These are phyloP conservation scores for Nevesoporus exiguus DNA, from an alignment of 768 basidiomycete species.

Conservation along the genomic window DNA sequence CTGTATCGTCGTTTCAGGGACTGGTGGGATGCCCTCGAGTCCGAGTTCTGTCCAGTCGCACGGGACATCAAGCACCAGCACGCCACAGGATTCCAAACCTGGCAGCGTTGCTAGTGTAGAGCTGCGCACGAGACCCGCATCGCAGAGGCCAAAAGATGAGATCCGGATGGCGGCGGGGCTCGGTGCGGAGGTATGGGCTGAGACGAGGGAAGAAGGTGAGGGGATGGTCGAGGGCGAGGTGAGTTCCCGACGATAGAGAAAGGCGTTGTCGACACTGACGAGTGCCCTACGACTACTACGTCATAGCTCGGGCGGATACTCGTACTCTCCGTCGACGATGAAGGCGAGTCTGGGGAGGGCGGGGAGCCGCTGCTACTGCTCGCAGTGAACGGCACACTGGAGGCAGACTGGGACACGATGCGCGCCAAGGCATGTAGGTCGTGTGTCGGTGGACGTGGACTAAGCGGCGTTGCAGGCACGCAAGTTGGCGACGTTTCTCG, in stretches of 20 bases:
- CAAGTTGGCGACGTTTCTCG: constrained; percentile 32
- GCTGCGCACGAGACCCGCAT: neutral
- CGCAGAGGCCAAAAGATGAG: constrained; percentile 60
- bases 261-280: neutral
- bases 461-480: constrained; percentile 24
- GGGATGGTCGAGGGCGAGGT: constrained; percentile 83
- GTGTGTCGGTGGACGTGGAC: neutral
- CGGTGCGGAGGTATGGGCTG: constrained; percentile 74
- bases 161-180: constrained; percentile 70
- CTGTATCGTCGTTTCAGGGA: constrained; percentile 2
- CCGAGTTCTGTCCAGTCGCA: constrained; percentile 12
- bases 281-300: constrained; percentile 1
- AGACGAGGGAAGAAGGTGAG: constrained; percentile 49
- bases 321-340: constrained; percentile 60
- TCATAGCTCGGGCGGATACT: constrained; percentile 65
- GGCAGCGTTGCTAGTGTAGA: constrained; percentile 10
- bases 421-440: constrained; percentile 51
- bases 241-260: constrained; percentile 11
- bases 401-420: constrained; percentile 65
- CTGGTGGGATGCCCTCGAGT: constrained; percentile 7
- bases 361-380: constrained; percentile 61
- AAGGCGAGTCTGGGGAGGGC: constrained; percentile 4
- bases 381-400: constrained; percentile 59
- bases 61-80: constrained; percentile 2
- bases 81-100: constrained; percentile 13